Conservation (phyloP, 768 basidiomycete genomes). For the Auriscalpium orientale region DNA sequence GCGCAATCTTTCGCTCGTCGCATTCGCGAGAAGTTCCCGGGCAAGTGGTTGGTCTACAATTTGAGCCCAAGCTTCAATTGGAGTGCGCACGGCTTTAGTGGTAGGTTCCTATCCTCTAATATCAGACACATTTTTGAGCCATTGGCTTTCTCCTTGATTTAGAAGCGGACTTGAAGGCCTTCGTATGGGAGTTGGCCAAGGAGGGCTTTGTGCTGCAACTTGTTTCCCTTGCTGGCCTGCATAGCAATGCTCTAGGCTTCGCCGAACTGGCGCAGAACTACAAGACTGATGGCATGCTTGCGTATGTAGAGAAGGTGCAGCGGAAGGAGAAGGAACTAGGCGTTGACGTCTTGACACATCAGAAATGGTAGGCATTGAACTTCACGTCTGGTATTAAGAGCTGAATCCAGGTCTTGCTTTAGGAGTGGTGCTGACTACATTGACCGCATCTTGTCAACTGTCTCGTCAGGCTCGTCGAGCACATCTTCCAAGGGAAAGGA, state of each 20-base stretch:
- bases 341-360: conserved; percentile 87
- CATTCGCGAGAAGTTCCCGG: conserved; percentile 65
- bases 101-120: conserved; percentile 26
- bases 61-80: conserved; percentile 93
- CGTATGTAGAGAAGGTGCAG: conserved; percentile 85
- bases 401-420: conserved; percentile 1
- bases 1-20: conserved; percentile 71
- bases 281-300: conserved; percentile 87
- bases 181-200: conserved; percentile 85
- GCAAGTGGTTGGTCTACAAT: conserved; percentile 90
- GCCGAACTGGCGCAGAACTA: conserved; percentile 75
- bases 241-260: conserved; percentile 72
- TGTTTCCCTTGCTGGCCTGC: conserved; percentile 85
- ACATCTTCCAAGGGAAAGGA: conserved; percentile 79
- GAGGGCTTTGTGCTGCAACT: conserved; percentile 91
- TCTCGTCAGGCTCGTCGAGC: conserved; percentile 84
- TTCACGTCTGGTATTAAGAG: not conserved
- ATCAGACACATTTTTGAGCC: not conserved
- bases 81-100: conserved; percentile 73
- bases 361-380: conserved; percentile 68
- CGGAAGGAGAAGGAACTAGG: conserved; percentile 83
- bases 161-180: conserved; percentile 74
- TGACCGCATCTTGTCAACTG: conserved; percentile 74
- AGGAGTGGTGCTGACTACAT: conserved; percentile 92
- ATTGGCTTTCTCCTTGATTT: not conserved